These are phyloP conservation scores for Schizochytrium sp. DNA, from an alignment of 108 stramenopile genomes.

Conservation along the genomic window DNA sequence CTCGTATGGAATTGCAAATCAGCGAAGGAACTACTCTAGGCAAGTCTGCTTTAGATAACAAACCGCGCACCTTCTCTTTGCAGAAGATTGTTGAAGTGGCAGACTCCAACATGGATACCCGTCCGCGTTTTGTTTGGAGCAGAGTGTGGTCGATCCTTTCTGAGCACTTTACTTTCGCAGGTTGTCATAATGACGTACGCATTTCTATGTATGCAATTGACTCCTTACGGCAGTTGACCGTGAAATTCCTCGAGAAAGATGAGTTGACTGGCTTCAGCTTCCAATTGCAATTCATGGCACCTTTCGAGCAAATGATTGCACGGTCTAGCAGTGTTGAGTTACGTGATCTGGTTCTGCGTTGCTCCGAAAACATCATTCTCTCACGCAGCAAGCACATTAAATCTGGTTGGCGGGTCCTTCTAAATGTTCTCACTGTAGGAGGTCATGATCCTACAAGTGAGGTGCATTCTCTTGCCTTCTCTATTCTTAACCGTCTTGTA, in stretches of 20 bases:
- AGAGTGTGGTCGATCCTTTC: conserved; percentile 92
- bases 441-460: conserved; percentile 82
- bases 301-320: conserved; percentile 89
- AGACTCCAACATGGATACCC: conserved; percentile 95
- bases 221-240: conserved; percentile 93
- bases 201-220: conserved; percentile 98
- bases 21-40: background rate
- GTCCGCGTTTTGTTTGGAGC: conserved; percentile 92
- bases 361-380: conserved; percentile 88
- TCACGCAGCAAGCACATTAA: conserved; percentile 83
- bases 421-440: conserved; percentile 86
- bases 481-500: conserved; percentile 68
- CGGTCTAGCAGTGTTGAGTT: conserved; percentile 67
- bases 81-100: conserved; percentile 98
- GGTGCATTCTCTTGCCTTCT: conserved; percentile 80
- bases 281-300: conserved; percentile 92
- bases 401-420: conserved; percentile 93
- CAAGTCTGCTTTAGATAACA: conserved; percentile 8
- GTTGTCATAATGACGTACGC: conserved; percentile 89
- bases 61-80: conserved; percentile 93
- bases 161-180: conserved; percentile 88
- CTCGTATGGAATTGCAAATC: conserved; percentile 44
- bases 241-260: conserved; percentile 92
- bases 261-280: conserved; percentile 94
- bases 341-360: conserved; percentile 91